These are phyloP conservation scores for Macaranga tanarius DNA, from an alignment of 441 rosid genomes.

Conservation along the genomic window DNA sequence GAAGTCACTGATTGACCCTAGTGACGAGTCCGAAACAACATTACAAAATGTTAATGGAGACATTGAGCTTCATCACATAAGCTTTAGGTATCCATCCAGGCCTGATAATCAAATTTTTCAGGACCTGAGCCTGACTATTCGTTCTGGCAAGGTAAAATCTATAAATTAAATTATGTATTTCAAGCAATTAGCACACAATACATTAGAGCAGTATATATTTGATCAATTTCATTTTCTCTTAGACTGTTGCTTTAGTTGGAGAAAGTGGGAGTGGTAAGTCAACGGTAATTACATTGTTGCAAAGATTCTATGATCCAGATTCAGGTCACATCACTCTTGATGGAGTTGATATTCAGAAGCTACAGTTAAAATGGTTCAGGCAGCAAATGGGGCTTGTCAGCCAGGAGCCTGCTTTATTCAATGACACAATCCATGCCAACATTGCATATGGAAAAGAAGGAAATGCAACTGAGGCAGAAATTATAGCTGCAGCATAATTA, in stretches of 20 bases:
- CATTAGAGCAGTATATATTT: too few relatives aligned
- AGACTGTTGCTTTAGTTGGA: slow-evolving; percentile 85
- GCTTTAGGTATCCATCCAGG: slow-evolving; percentile 66
- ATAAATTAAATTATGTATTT: background rate
- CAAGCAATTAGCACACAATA: background rate
- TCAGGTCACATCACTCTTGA: slow-evolving; percentile 68
- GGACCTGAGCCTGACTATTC: slow-evolving; percentile 53
- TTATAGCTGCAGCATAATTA: slow-evolving; percentile 50
- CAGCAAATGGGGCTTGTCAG: slow-evolving; percentile 71
- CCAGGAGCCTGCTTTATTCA: slow-evolving; percentile 73
- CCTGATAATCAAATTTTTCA: slow-evolving; percentile 64
- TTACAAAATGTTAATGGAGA: slow-evolving; percentile 53
- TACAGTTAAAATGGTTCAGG: slow-evolving; percentile 66
- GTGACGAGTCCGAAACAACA: slow-evolving; percentile 48
- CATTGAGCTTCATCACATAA: slow-evolving; percentile 54
- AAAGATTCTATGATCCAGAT: slow-evolving; percentile 75
- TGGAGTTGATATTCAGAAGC: slow-evolving; percentile 43
- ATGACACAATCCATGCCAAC: slow-evolving; percentile 65
- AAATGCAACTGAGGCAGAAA: slow-evolving; percentile 57
- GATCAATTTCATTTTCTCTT: slow-evolving; percentile 19
- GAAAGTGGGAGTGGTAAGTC: slow-evolving; percentile 87
- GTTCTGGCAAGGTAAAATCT: slow-evolving; percentile 53
- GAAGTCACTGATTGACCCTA: slow-evolving; percentile 56
- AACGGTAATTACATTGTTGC: slow-evolving; percentile 57
- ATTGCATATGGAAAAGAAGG: slow-evolving; percentile 72